Base-by-base conservation (phyloP, 2,329 filamentous ascomycete species). In the Aspergillus calidoustus region DNA sequence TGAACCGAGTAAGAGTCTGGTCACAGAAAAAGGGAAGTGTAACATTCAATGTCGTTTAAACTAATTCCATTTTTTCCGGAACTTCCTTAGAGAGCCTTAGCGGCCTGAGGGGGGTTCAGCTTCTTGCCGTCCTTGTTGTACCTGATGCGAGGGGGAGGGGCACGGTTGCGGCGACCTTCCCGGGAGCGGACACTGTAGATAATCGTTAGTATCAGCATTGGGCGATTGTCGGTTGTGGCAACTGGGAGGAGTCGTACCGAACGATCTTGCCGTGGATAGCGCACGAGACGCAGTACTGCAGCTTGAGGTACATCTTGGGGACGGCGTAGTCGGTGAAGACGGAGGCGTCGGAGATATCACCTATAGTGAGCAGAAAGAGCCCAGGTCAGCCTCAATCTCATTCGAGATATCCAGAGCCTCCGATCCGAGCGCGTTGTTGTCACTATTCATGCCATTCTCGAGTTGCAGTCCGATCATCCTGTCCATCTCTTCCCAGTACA, bases 91-190 rank as follows among this genome's bases (percentile, higher is more conserved):
- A 73, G 67, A 71, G 85, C 84, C 85, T 91, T 92, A 77, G 87
- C 86, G 73, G 86, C 85, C 84, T 92, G 89, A 79, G 90, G 91
- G 72, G 94, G 93, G 82, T 89, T 90, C 81, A 99, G 89, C 91
- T 99, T 99, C 93, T 99, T 99, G 87, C 93, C 94, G 80, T 99
- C 95, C 91, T 98, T 97, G 91, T 99, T 99, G 92, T 96, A 99
- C 78, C 95, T 88, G 78, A 99, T 93, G 81, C 95, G 89, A 79
- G 95, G 95, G 74, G 95, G 95, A 77, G 95, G 96, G 77, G 94
- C 94, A 83, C 95, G 92, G 92, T 99, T 99, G 85, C 95, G 95
- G 82, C 95, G 94, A 77, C 96, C 95, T 80, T 91, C 93, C 74
- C 91, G 89, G 73, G 95, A 99, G 78, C 95, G 95, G 82, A 99